These are phyloP conservation scores for Cardiospermum halicacabum DNA, from an alignment of 345 rosid species.

Conservation along the genomic window DNA sequence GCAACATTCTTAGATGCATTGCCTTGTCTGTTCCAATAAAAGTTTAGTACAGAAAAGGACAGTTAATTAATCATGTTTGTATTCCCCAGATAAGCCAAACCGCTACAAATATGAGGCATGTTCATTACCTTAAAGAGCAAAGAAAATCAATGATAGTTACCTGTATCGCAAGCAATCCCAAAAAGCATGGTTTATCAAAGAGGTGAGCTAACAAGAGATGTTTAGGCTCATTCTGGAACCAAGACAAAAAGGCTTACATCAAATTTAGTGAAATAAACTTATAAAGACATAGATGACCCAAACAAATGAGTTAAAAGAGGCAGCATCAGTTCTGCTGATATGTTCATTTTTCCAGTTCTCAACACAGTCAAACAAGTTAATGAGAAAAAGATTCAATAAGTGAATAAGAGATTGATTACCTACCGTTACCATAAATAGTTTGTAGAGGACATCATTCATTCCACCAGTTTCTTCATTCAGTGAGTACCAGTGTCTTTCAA, in stretches of 20 bases:
- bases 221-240: constrained; percentile 68
- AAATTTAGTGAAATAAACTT: constrained; percentile 9
- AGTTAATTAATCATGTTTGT: background rate
- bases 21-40: background rate
- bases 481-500: constrained; percentile 71
- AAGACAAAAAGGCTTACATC: constrained; percentile 10
- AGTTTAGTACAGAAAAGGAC: background rate
- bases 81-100: background rate
- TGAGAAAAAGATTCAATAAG: background rate
- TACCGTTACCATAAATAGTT: constrained; percentile 62
- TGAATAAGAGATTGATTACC: constrained; percentile 8
- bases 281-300: background rate
- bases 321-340: background rate
- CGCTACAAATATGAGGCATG: background rate
- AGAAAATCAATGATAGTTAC: constrained; percentile 21
- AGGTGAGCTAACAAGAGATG: constrained; percentile 86
- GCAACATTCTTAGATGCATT: background rate
- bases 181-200: constrained; percentile 96
- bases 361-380: background rate
- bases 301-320: background rate
- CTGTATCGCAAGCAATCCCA: constrained; percentile 86
- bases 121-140: no score
- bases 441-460: constrained; percentile 93
- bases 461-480: constrained; percentile 97
- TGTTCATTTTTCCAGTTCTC: background rate